Conservation (phyloP, 768 basidiomycete species). For the Termitomyces sp. region DNA sequence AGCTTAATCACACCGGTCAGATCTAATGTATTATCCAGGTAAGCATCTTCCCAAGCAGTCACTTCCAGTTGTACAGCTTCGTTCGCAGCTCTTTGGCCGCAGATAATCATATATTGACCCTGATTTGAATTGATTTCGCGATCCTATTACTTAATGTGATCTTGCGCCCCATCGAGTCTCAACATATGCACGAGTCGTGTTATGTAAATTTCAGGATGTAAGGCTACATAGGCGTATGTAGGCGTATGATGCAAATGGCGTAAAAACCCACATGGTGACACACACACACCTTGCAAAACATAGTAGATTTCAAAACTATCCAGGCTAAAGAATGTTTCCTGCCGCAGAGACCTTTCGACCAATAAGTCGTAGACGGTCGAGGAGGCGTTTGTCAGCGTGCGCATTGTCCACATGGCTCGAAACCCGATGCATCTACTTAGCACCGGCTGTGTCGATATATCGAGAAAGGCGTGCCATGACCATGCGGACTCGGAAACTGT, state of each 20-base stretch:
- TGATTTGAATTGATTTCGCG: not conserved
- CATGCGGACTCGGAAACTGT: not conserved
- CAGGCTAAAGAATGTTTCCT: not conserved
- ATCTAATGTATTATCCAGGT: no score
- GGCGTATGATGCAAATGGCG: not conserved
- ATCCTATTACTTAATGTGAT: not conserved
- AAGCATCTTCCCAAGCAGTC: no score
- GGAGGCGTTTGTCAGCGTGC: not conserved
- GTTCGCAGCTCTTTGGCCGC: not conserved
- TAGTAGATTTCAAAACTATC: not conserved
- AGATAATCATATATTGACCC: not conserved
- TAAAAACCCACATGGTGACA: not conserved
- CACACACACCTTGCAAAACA: not conserved
- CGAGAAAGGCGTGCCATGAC: not conserved
- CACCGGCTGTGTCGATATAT: not conserved
- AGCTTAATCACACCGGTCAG: not conserved
- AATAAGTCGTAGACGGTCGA: not conserved
- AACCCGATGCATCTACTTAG: not conserved
- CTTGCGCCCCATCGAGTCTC: not conserved
- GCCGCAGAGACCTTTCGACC: not conserved
- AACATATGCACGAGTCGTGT: not conserved
- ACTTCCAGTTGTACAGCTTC: not conserved
- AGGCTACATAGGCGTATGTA: not conserved
- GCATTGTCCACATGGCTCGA: not conserved
- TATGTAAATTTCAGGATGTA: not conserved